These are phyloP conservation scores for Puccinia hordei DNA, from an alignment of 1,284 basidiomycete species.

Conservation along the genomic window DNA sequence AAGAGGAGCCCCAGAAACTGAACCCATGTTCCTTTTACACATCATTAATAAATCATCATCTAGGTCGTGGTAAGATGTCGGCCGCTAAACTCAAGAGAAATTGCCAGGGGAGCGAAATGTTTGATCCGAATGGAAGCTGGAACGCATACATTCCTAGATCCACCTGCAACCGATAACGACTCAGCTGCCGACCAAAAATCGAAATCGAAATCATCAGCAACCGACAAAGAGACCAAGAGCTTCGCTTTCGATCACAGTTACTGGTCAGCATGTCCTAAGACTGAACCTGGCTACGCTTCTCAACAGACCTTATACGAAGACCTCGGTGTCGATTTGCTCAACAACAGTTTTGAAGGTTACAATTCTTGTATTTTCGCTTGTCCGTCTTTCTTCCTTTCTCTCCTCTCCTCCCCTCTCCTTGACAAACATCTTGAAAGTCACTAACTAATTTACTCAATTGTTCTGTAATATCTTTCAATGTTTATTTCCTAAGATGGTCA, in stretches of 20 bases:
- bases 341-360: slow-evolving; percentile 93
- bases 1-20: background rate
- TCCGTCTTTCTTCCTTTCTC: slow-evolving; percentile 62
- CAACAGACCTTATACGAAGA: slow-evolving; percentile 94
- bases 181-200: background rate
- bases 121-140: slow-evolving; percentile 91
- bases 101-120: slow-evolving; percentile 81
- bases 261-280: slow-evolving; percentile 81
- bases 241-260: slow-evolving; percentile 50
- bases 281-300: slow-evolving; percentile 83
- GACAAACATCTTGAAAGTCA: background rate
- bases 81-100: slow-evolving; percentile 87
- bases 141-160: slow-evolving; percentile 78
- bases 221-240: slow-evolving; percentile 43
- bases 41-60: background rate
- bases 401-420: background rate
- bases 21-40: too few relatives aligned
- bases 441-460: background rate
- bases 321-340: slow-evolving; percentile 87
- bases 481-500: slow-evolving; percentile 70
- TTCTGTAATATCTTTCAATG: background rate
- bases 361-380: slow-evolving; percentile 97
- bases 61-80: slow-evolving; percentile 69
- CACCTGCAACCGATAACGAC: slow-evolving; percentile 63
- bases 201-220: slow-evolving; percentile 9